Conservation (phyloP, 352 stramenopile species). For the Phytophthora pistaciae region DNA sequence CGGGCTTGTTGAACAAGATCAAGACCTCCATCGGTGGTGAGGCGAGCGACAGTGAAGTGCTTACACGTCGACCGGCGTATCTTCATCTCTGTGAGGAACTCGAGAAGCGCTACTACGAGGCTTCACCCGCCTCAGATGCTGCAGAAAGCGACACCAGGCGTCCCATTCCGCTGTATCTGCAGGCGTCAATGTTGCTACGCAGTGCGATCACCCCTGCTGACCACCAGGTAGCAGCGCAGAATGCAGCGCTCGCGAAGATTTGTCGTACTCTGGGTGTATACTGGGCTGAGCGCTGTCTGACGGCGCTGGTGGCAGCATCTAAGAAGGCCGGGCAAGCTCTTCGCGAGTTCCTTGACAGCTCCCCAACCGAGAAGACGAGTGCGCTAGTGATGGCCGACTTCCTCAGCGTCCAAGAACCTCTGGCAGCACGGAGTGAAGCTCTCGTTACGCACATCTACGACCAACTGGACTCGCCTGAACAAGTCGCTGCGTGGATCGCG, state of each 20-base stretch:
- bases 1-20: conserved; percentile 66
- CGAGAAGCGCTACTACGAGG: conserved; percentile 52
- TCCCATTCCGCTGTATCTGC: conserved; percentile 53
- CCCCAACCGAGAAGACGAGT: conserved; percentile 52
- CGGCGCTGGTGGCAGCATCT: conserved; percentile 49
- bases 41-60: conserved; percentile 20
- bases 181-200: conserved; percentile 68
- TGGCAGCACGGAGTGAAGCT: conserved; percentile 41
- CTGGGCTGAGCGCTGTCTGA: conserved; percentile 72
- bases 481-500: conserved; percentile 48
- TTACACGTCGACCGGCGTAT: conserved; percentile 66
- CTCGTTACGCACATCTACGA: conserved; percentile 73
- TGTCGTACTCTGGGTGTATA: conserved; percentile 60
- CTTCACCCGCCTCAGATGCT: background rate
- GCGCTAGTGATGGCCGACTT: conserved; percentile 83
- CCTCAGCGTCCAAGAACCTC: conserved; percentile 68
- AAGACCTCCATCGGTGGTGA: conserved; percentile 34
- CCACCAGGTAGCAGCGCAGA: conserved; percentile 51
- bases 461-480: conserved; percentile 57
- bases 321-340: conserved; percentile 38
- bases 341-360: conserved; percentile 35
- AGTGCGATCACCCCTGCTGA: conserved; percentile 64
- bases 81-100: conserved; percentile 68
- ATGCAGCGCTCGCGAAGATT: conserved; percentile 47
- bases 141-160: background rate